Evolutionary conservation across 2,329 filamentous ascomycete species (phyloP), one percentile per base, ranked within the genome.

Genomic region (Alternaria panax): DNA sequence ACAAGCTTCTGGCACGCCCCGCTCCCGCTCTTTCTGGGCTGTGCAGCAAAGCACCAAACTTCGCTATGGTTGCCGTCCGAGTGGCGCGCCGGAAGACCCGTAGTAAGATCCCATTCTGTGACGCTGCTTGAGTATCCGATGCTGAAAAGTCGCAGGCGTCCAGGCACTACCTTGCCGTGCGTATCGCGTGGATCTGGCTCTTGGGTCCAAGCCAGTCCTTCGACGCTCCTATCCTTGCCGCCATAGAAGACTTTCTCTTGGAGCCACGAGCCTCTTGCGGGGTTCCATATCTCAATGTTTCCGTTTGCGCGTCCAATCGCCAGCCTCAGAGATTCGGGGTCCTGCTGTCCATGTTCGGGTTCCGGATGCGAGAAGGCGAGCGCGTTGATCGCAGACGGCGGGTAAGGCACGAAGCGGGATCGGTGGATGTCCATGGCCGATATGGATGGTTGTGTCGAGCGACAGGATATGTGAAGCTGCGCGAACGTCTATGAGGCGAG

Each of bases 241-340:
- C 94, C 93, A 34, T 87, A 86, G 51, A 98, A 89, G 61, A 93
- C 88, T 38, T 88, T 88, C 82, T 99, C 95, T 77, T 98, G 95
- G 65, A 92, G 86, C 95, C 95, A 99, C 62, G 85, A 83, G 16
- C 92, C 92, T 65, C 87, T 87, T 54, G 89, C 81, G 3, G 94
- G 93, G 78, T 97, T 97, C 95, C 95, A 99, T 66, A 99, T 93
- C 80, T 99, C 95, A 69, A 99, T 95, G 74, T 97, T 92, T 69
- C 95, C 95, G 77, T 98, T 97, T 59, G 92, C 91, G 67, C 95
- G 90, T 60, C 95, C 95, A 70, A 99, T 87, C 2, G 95, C 95
- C 54, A 98, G 86, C 68, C 93, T 88, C 55, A 92, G 85, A 52
- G 85, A 88, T 62, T 84, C 86, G 22, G 85, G 83, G 70, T 79